Evolutionary conservation across 163 green algal genomes (phyloP).

Genomic region (Scenedesmus sp.): DNA sequence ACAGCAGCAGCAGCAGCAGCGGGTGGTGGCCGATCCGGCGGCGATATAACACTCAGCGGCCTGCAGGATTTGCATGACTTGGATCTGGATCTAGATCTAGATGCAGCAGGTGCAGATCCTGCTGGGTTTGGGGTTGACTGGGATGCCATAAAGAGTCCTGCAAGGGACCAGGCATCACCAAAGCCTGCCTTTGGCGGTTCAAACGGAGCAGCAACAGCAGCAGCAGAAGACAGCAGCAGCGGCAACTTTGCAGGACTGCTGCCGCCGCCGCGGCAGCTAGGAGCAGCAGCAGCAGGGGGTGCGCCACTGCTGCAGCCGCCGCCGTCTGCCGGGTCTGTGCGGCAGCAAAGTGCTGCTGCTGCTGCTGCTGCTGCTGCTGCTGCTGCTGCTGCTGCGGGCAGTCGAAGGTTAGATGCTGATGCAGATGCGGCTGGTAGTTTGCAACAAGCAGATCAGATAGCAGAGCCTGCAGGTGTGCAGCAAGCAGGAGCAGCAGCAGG

Average conservation of each 20-base stretch:
- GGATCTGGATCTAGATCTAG: not conserved
- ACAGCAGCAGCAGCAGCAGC: not conserved
- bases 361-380: not conserved
- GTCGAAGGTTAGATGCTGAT: not conserved
- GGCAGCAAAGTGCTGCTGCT: not conserved
- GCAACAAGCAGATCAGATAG: not conserved
- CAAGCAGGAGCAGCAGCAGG: not conserved
- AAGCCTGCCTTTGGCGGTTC: not conserved
- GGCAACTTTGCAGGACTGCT: not conserved
- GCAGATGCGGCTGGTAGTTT: not conserved
- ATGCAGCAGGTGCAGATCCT: not conserved
- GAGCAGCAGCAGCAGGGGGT: not conserved
- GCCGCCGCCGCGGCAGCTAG: not conserved
- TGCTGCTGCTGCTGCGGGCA: no score
- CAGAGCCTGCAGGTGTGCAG: not conserved
- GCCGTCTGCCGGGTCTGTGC: not conserved
- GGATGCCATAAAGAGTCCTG: not conserved
- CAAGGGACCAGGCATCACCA: not conserved
- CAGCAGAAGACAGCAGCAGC: not conserved
- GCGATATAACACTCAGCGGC: not conserved
- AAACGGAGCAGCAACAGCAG: not conserved
- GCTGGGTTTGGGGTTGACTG: not conserved
- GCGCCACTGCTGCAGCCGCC: not conserved
- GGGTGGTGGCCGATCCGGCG: not conserved
- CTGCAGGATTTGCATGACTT: constrained; percentile 1